These are phyloP conservation scores for Sporopachydermia quercuum DNA, from an alignment of 805 yeast species.

Conservation along the genomic window DNA sequence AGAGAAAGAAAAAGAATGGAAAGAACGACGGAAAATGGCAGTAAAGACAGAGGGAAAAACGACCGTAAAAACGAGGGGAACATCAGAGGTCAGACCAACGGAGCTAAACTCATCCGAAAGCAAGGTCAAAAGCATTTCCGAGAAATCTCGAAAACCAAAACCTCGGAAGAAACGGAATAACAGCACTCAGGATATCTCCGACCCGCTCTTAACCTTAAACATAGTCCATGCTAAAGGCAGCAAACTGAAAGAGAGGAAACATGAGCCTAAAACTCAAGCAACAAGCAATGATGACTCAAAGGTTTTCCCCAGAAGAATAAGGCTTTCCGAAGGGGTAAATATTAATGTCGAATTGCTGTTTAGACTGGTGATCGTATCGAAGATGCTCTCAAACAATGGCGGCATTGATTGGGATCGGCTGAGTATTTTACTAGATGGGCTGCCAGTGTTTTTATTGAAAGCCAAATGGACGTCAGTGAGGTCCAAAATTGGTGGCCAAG, in stretches of 20 bases:
- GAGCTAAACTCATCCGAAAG: no score
- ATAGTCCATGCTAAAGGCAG: neutral
- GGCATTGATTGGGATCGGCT: neutral
- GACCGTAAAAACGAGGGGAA: no score
- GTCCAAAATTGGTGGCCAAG: neutral
- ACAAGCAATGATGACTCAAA: neutral
- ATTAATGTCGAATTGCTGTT: neutral
- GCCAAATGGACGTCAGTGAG: neutral
- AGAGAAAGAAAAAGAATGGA: neutral
- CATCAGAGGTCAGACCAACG: no score
- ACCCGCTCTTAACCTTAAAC: conserved; percentile 1
- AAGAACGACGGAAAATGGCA: neutral
- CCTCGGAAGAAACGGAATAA: neutral
- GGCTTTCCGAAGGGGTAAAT: neutral
- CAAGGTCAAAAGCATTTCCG: no score
- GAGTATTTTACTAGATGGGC: neutral
- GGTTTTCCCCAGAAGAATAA: neutral
- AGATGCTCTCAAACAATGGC: neutral
- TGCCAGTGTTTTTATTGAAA: neutral
- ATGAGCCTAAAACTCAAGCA: neutral
- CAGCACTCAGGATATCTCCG: neutral
- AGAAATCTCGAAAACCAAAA: no score
- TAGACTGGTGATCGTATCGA: neutral
- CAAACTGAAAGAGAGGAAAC: neutral
- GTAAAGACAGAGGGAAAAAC: neutral